Evolutionary conservation across 2,329 filamentous ascomycete species (phyloP).

Genomic region (Exophiala bonariae): DNA sequence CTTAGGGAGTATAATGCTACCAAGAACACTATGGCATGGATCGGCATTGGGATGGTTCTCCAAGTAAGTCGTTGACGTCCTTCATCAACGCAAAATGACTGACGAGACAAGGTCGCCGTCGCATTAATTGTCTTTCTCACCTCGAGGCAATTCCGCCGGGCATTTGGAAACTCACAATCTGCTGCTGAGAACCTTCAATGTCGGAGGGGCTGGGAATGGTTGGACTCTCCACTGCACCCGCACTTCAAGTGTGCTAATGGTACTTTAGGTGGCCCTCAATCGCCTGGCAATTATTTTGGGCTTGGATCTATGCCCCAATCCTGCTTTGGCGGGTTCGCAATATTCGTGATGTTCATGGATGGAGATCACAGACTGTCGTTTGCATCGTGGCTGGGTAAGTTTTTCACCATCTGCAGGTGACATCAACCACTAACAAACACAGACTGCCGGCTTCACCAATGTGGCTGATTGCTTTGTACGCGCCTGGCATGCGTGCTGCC

Average conservation of each 20-base stretch:
- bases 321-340: conserved; percentile 62
- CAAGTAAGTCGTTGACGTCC: conserved; percentile 48
- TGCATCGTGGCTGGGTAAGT: conserved; percentile 45
- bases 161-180: conserved; percentile 50
- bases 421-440: conserved; percentile 7
- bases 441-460: conserved; percentile 66
- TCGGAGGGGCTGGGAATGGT: conserved; percentile 66
- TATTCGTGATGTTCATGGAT: conserved; percentile 66
- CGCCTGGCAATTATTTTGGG: conserved; percentile 65
- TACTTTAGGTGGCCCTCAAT: conserved; percentile 58
- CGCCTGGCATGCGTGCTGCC: conserved; percentile 45
- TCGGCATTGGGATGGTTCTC: conserved; percentile 55
- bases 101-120: conserved; percentile 51
- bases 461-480: conserved; percentile 61
- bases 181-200: conserved; percentile 49
- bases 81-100: conserved; percentile 15
- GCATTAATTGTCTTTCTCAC: conserved; percentile 62
- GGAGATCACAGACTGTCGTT: conserved; percentile 63
- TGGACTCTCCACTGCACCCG: conserved; percentile 12
- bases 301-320: conserved; percentile 61
- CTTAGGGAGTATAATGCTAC: conserved; percentile 48
- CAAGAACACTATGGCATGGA: conserved; percentile 50
- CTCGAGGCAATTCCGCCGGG: conserved; percentile 65
- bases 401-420: not conserved
- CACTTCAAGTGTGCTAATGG: conserved; percentile 10